Percentiles rank a stretch among this genome's conserved stretches.
Conservation (phyloP, 441 rosid species). For the Daphne laureola region DNA sequence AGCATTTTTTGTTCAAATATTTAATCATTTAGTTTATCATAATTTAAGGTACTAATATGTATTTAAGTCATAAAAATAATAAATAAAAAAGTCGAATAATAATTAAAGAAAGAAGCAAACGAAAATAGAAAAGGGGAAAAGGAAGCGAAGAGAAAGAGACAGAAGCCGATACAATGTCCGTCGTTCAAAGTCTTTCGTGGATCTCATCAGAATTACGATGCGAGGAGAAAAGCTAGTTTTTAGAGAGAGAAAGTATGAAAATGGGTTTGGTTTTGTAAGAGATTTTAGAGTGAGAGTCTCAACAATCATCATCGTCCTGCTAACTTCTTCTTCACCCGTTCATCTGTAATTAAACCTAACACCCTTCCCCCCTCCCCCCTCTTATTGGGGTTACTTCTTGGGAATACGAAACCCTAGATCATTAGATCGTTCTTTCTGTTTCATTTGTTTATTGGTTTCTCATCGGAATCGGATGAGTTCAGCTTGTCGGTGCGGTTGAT, state of each 20-base stretch:
- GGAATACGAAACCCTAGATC: conserved; percentile 17
- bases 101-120: too few species aligned
- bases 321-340: too few species aligned
- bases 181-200: conserved; percentile 13
- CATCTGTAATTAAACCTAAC: too few species aligned
- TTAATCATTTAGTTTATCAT: too few species aligned
- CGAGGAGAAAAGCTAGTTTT: neutral
- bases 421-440: neutral
- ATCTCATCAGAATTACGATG: conserved; percentile 11
- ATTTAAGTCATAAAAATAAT: too few species aligned
- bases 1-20: too few species aligned
- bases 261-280: too few species aligned
- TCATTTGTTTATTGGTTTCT: conserved; percentile 3
- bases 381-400: neutral
- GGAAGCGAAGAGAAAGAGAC: conserved; percentile 1
- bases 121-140: neutral
- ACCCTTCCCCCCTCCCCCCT: too few species aligned
- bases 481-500: conserved; percentile 23
- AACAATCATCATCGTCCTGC: too few species aligned
- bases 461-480: conserved; percentile 9
- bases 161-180: conserved; percentile 9
- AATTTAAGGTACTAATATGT: too few species aligned
- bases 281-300: too few species aligned
- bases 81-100: too few species aligned
- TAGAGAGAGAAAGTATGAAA: neutral